Evolutionary conservation across 2,329 filamentous ascomycete species (phyloP), one percentile per base, ranked within the genome.

Genomic region (Hypoxylon sp.): DNA sequence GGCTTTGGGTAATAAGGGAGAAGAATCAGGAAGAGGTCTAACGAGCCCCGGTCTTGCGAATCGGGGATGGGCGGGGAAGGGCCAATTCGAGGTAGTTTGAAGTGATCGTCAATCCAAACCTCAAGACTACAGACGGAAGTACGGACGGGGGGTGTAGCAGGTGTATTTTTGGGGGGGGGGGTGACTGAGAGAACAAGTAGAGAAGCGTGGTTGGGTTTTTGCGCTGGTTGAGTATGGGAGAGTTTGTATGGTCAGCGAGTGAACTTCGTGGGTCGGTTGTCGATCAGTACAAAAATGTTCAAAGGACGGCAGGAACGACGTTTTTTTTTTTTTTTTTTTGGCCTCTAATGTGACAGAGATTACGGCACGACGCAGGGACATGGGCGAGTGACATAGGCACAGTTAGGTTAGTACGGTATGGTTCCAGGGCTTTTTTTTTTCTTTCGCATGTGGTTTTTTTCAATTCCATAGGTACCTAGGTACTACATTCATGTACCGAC

Each of bases 21-120:
- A 40, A 52, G 41, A 46, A 61, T 48, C 43, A 51, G 38, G 42
- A 59, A 59, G 42, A 47, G 21, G 41, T 62, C 38, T 52, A 60
- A 58, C 31, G 42, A 51, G 52, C 42, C 51, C 48, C 45, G 40
- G 42, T 46, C 34, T 53, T 55, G 51, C 51, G 50, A 58, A 58
- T 58, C 50, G 61, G 55, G 53, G 57, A 61, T 51, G 63, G 49
- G 57, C 53, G 57, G 58, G 51, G 44, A 59, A 51, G 53, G 32
- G 55, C 54, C 48, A 59, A 63, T 61, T 63, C 58, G 61, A 62
- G 55, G 53, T 57, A 54, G 52, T 51, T 54, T 64, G 64, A 66
- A 63, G 64, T 64, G 64, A 66, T 66, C 64, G 64, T 63, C 64
- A 64, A 56, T 64, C 57, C 43, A 55, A 61, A 61, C 53, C 55